phyloP scores from a whole-genome alignment of 352 stramenopile genomes.

The Albugo laibachii region DNA sequence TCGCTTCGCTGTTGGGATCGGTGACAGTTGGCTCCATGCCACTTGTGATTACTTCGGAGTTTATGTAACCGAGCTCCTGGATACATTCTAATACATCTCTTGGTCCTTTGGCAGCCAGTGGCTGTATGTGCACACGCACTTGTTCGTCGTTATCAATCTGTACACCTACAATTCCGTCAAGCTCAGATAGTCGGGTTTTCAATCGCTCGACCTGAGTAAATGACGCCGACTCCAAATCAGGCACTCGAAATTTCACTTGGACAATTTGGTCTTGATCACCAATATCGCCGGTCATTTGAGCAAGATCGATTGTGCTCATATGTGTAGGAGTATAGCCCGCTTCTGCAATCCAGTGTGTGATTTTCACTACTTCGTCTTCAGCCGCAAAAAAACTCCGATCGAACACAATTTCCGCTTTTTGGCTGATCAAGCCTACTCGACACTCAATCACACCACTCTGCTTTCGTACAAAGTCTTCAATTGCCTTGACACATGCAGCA shows the following conservation, averaged over 20 bases:
- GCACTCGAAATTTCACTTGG: constrained; percentile 59
- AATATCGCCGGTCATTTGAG: too few species aligned
- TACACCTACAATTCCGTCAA: constrained; percentile 57
- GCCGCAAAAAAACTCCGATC: constrained; percentile 45
- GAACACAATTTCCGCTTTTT: constrained; percentile 73
- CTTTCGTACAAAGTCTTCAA: constrained; percentile 57
- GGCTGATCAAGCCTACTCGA: constrained; percentile 64
- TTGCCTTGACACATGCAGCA: constrained; percentile 71
- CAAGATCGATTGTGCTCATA: constrained; percentile 46
- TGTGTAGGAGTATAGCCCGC: constrained; percentile 64
- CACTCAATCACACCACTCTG: constrained; percentile 44
- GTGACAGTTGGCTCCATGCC: constrained; percentile 6
- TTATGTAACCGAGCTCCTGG: constrained; percentile 28
- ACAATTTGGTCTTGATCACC: constrained; percentile 49
- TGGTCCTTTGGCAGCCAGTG: constrained; percentile 49
- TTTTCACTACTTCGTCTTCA: constrained; percentile 22
- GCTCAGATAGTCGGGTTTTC: constrained; percentile 30
- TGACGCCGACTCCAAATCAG: constrained; percentile 25
- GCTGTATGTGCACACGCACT: constrained; percentile 42
- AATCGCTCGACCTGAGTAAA: constrained; percentile 43
- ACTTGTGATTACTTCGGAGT: constrained; percentile 24
- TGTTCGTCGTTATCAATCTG: constrained; percentile 23
- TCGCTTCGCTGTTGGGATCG: constrained; percentile 29
- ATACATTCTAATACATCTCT: constrained; percentile 57
- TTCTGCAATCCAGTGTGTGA: constrained; percentile 26